Evolutionary conservation across 2,329 filamentous ascomycete species (phyloP).

Genomic region (Scedosporium aurantiacum): DNA sequence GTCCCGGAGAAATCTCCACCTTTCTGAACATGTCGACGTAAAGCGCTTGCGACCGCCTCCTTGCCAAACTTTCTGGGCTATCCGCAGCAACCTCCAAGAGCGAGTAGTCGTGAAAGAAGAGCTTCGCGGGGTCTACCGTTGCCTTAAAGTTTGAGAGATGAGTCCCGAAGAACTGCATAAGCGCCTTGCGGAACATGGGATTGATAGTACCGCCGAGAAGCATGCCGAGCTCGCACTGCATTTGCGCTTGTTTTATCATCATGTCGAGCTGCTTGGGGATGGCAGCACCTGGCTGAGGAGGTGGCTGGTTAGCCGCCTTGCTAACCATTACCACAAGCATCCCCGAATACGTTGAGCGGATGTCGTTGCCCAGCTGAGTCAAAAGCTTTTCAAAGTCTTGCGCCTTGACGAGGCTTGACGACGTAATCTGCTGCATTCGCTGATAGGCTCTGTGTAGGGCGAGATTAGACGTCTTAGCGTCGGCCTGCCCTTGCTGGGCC

Average conservation of each 20-base stretch:
- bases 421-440: slow-evolving; percentile 39
- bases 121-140: slow-evolving; percentile 50
- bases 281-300: slow-evolving; percentile 11
- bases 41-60: slow-evolving; percentile 22
- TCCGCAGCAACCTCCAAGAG: slow-evolving; percentile 57
- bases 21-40: slow-evolving; percentile 48
- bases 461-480: slow-evolving; percentile 31
- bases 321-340: slow-evolving; percentile 32
- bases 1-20: slow-evolving; percentile 32
- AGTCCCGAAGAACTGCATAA: slow-evolving; percentile 53
- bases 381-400: slow-evolving; percentile 54
- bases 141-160: slow-evolving; percentile 47
- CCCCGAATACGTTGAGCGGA: slow-evolving; percentile 38
- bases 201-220: slow-evolving; percentile 37
- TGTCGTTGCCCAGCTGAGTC: slow-evolving; percentile 32
- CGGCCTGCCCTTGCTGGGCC: slow-evolving; percentile 28
- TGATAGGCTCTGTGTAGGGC: slow-evolving; percentile 47
- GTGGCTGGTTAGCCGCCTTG: slow-evolving; percentile 34
- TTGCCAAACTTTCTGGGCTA: slow-evolving; percentile 29
- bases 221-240: slow-evolving; percentile 39
- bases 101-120: slow-evolving; percentile 64
- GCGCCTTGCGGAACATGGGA: slow-evolving; percentile 38
- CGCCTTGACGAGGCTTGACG: slow-evolving; percentile 43
- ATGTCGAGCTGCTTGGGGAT: slow-evolving; percentile 29
- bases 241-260: slow-evolving; percentile 33